These are phyloP conservation scores for Cucumis cinereus DNA, from an alignment of 306 rosid species.

Conservation along the genomic window DNA sequence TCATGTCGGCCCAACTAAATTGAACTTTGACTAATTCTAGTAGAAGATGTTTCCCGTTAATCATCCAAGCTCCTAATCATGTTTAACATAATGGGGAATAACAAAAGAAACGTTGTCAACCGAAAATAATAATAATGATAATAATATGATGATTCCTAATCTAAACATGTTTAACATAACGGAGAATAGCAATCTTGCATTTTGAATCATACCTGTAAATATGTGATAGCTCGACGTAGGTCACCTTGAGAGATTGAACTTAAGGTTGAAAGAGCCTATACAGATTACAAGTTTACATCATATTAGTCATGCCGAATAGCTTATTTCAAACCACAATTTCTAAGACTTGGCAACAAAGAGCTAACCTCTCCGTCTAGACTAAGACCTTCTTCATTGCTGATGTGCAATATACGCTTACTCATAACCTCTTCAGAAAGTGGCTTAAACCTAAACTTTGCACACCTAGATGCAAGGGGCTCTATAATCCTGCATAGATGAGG, in stretches of 20 bases:
- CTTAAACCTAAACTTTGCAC: constrained; percentile 97
- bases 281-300: not conserved
- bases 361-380: constrained; percentile 71
- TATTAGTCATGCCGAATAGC: constrained; percentile 1
- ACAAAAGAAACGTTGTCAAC: not conserved
- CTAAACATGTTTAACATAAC: not conserved
- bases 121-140: no score
- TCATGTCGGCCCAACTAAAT: not conserved
- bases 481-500: constrained; percentile 48
- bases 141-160: not conserved
- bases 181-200: not conserved
- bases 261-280: constrained; percentile 68
- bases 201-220: constrained; percentile 57
- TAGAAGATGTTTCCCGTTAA: not conserved
- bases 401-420: constrained; percentile 57
- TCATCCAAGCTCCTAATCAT: not conserved
- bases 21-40: not conserved
- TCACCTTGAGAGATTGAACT: constrained; percentile 91
- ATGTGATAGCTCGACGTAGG: constrained; percentile 91
- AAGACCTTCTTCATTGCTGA: constrained; percentile 75
- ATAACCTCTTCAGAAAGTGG: constrained; percentile 81
- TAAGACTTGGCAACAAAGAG: not conserved
- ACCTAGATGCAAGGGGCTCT: constrained; percentile 96
- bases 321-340: not conserved
- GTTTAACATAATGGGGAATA: not conserved